Conservation (phyloP, 169 alveolate genomes). For the Eimeria maxima region DNA sequence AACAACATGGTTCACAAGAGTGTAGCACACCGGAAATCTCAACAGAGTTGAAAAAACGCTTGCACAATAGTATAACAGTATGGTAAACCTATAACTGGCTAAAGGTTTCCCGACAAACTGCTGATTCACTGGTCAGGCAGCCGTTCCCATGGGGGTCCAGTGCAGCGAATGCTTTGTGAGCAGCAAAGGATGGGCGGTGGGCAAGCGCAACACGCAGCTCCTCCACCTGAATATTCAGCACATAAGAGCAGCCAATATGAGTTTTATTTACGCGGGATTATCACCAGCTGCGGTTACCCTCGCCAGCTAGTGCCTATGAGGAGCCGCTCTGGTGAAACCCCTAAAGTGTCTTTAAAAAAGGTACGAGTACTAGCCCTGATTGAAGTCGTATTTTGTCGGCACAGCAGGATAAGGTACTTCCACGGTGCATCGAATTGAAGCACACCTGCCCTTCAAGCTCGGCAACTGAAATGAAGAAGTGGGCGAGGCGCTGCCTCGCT, state of each 20-base stretch:
- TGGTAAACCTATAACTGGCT: background rate
- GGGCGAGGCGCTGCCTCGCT: conserved; percentile 79
- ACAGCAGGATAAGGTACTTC: background rate
- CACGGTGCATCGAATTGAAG: conserved; percentile 14
- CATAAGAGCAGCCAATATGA: background rate
- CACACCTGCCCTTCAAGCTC: conserved; percentile 75
- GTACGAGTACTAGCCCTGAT: background rate
- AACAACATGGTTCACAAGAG: background rate
- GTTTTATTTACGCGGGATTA: background rate
- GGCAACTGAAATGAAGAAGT: conserved; percentile 63
- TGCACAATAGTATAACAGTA: background rate
- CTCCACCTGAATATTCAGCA: conserved; percentile 69
- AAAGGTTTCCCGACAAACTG: background rate
- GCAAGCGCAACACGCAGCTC: conserved; percentile 69
- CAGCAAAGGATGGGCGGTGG: conserved; percentile 65
- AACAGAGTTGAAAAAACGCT: background rate
- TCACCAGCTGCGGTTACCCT: background rate
- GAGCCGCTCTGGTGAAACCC: background rate
- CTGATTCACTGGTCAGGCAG: conserved; percentile 64
- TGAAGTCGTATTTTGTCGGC: background rate
- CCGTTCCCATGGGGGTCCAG: conserved; percentile 65
- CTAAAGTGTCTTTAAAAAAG: background rate
- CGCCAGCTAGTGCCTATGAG: background rate
- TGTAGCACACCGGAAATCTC: background rate
- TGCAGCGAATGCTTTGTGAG: conserved; percentile 64